Conservation (phyloP, 345 rosid genomes). For the Populus davidiana region DNA sequence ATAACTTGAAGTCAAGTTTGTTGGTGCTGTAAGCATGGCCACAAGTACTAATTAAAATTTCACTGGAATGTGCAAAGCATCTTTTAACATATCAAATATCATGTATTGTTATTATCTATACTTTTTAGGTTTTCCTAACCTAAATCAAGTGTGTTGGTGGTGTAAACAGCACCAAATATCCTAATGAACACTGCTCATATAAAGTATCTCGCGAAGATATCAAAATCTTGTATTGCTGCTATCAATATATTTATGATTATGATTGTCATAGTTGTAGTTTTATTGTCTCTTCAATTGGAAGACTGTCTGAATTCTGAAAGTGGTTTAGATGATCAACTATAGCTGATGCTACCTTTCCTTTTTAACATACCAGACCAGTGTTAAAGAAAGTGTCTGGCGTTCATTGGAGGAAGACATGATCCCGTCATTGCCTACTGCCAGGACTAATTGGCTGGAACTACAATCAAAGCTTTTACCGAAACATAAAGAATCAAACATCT, state of each 20-base stretch:
- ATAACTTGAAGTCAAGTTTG: not conserved
- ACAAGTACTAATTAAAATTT: not conserved
- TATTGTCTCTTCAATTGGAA: not conserved
- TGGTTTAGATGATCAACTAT: slow-evolving; percentile 4
- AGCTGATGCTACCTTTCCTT: slow-evolving; percentile 11
- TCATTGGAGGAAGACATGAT: slow-evolving; percentile 87
- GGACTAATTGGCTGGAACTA: slow-evolving; percentile 91
- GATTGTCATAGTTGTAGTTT: not conserved
- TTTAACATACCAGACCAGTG: slow-evolving; percentile 50
- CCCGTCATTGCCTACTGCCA: slow-evolving; percentile 66
- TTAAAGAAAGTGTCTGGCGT: slow-evolving; percentile 73
- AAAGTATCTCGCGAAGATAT: too few relatives aligned
- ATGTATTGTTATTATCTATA: not conserved
- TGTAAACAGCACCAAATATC: not conserved
- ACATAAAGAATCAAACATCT: slow-evolving; percentile 69
- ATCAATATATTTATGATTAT: not conserved
- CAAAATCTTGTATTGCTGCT: not conserved
- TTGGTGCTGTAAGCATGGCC: not conserved
- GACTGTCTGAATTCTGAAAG: not conserved
- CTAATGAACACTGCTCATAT: not conserved
- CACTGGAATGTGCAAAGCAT: not conserved
- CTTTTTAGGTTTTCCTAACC: not conserved
- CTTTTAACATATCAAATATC: not conserved
- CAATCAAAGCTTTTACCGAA: slow-evolving; percentile 74
- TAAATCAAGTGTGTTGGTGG: not conserved